These are phyloP conservation scores for Elasticomyces elasticus DNA, from an alignment of 495 filamentous ascomycete genomes.

Conservation along the genomic window DNA sequence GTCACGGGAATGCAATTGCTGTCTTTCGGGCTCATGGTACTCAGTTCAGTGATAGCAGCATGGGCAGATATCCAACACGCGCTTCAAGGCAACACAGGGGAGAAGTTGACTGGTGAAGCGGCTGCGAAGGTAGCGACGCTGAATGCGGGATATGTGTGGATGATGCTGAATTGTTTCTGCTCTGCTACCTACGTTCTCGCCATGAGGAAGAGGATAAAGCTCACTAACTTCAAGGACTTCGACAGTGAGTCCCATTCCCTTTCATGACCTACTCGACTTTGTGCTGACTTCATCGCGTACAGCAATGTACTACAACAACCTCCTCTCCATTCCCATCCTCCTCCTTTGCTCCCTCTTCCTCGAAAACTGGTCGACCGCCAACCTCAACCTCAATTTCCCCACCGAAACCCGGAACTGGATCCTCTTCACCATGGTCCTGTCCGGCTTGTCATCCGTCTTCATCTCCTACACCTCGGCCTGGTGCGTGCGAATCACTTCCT, in stretches of 20 bases:
- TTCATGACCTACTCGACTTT: background rate
- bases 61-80: conserved; percentile 97
- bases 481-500: conserved; percentile 94
- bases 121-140: conserved; percentile 73
- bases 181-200: conserved; percentile 79
- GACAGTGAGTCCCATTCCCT: conserved; percentile 63
- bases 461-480: conserved; percentile 98
- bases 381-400: conserved; percentile 84
- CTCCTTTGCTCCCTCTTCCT: conserved; percentile 68
- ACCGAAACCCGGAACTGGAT: conserved; percentile 56
- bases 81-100: conserved; percentile 3
- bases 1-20: conserved; percentile 81
- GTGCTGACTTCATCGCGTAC: background rate
- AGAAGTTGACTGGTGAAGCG: conserved; percentile 36
- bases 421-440: conserved; percentile 83
- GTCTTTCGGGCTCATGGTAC: conserved; percentile 95
- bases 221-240: conserved; percentile 99
- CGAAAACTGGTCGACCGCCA: conserved; percentile 85
- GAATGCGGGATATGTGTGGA: conserved; percentile 96
- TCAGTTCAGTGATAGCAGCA: conserved; percentile 87
- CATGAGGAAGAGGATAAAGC: conserved; percentile 98
- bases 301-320: conserved; percentile 99
- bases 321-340: conserved; percentile 90
- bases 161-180: conserved; percentile 95
- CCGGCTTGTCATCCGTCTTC: conserved; percentile 86